These are phyloP conservation scores for Russula sp. DNA, from an alignment of 768 basidiomycete species.

Conservation along the genomic window DNA sequence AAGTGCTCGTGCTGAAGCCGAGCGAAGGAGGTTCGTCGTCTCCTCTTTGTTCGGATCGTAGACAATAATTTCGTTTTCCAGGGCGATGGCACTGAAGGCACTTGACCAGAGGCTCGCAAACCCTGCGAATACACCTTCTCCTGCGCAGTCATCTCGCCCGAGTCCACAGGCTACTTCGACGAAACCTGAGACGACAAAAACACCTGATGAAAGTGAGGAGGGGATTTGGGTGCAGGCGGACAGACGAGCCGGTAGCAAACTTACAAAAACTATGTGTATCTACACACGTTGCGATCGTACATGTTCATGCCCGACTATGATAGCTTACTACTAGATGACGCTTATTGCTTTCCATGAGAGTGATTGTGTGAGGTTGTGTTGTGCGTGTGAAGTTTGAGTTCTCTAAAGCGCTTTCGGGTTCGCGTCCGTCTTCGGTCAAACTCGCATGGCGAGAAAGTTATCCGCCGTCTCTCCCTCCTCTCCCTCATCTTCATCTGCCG, in stretches of 20 bases:
- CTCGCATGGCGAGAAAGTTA: slow-evolving; percentile 42
- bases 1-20: slow-evolving; percentile 92
- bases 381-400: slow-evolving; percentile 1
- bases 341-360: neutral
- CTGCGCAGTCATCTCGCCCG: slow-evolving; percentile 16
- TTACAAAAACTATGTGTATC: slow-evolving; percentile 18
- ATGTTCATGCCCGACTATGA: slow-evolving; percentile 7
- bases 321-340: neutral
- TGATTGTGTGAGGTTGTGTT: neutral
- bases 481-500: slow-evolving; percentile 29
- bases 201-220: slow-evolving; percentile 21
- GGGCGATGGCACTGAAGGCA: slow-evolving; percentile 94
- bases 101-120: slow-evolving; percentile 88
- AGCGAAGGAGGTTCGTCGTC: slow-evolving; percentile 74
- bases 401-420: neutral
- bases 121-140: slow-evolving; percentile 35
- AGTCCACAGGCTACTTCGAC: slow-evolving; percentile 18
- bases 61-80: slow-evolving; percentile 36
- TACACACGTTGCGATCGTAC: slow-evolving; percentile 6
- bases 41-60: slow-evolving; percentile 4
- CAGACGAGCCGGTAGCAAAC: slow-evolving; percentile 16
- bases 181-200: slow-evolving; percentile 21
- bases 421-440: slow-evolving; percentile 3
- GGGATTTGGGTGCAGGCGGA: slow-evolving; percentile 14
- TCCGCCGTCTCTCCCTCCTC: slow-evolving; percentile 39